phyloP scores from a whole-genome alignment of 2,329 filamentous ascomycete species.

The Venturia asperata region DNA sequence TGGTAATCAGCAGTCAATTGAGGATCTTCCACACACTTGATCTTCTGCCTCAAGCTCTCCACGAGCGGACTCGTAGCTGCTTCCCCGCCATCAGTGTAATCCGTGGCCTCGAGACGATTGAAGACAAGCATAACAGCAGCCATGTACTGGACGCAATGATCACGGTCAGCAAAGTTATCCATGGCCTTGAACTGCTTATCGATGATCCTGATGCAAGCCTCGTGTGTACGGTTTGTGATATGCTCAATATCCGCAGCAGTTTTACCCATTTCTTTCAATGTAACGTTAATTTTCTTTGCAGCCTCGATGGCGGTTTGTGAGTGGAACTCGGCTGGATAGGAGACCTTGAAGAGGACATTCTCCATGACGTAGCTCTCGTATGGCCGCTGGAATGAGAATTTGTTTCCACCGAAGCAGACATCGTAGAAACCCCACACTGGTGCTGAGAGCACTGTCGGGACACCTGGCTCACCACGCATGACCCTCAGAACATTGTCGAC shows the following conservation, averaged over 20 bases:
- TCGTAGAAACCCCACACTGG: constrained; percentile 98
- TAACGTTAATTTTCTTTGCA: constrained; percentile 77
- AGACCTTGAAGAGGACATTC: constrained; percentile 99
- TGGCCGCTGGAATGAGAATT: constrained; percentile 85
- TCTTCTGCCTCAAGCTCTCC: constrained; percentile 85
- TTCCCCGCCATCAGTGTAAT: constrained; percentile 90
- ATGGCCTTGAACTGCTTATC: constrained; percentile 99
- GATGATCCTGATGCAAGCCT: constrained; percentile 97
- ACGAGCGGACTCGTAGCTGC: constrained; percentile 84
- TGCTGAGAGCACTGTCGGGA: constrained; percentile 87
- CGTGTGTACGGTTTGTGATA: constrained; percentile 91
- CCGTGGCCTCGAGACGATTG: constrained; percentile 83
- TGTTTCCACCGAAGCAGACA: constrained; percentile 87
- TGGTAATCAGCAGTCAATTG: constrained; percentile 96
- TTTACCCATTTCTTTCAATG: constrained; percentile 79
- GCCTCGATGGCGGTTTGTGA: constrained; percentile 97
- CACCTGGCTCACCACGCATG: constrained; percentile 79
- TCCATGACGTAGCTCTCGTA: constrained; percentile 99
- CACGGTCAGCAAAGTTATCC: constrained; percentile 99
- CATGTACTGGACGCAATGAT: constrained; percentile 98
- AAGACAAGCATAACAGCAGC: constrained; percentile 91
- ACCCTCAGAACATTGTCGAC: constrained; percentile 90
- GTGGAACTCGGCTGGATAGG: constrained; percentile 97
- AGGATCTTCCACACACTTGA: constrained; percentile 92
- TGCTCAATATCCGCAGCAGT: constrained; percentile 83